Conservation (phyloP, 352 stramenopile genomes). For the Halophytophthora batemanensis region DNA sequence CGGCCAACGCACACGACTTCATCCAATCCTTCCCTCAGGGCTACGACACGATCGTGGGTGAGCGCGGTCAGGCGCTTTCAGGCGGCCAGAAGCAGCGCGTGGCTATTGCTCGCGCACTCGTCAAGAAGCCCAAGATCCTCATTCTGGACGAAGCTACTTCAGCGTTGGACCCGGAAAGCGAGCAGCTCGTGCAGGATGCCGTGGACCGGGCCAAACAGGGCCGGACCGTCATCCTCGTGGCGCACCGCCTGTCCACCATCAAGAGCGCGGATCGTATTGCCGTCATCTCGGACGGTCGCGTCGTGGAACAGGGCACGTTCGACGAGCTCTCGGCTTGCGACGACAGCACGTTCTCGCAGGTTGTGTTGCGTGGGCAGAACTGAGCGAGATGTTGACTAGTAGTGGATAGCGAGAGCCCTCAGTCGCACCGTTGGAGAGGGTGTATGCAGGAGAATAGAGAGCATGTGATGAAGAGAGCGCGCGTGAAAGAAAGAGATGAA, state of each 20-base stretch:
- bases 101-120: slow-evolving; percentile 65
- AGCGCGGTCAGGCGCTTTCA: slow-evolving; percentile 66
- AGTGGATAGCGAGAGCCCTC: neutral
- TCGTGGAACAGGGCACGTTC: slow-evolving; percentile 86
- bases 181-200: slow-evolving; percentile 76
- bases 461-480: neutral
- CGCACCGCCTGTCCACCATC: slow-evolving; percentile 95
- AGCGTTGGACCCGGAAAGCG: slow-evolving; percentile 73
- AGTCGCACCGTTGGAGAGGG: neutral
- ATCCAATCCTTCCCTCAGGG: slow-evolving; percentile 72
- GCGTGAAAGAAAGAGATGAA: neutral
- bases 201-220: slow-evolving; percentile 72
- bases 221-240: slow-evolving; percentile 96
- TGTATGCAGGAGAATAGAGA: neutral
- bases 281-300: slow-evolving; percentile 83
- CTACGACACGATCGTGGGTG: slow-evolving; percentile 77
- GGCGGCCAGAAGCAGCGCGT: slow-evolving; percentile 82
- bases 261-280: slow-evolving; percentile 90
- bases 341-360: slow-evolving; percentile 72
- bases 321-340: slow-evolving; percentile 49
- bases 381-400: slow-evolving; percentile 8
- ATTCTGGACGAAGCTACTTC: slow-evolving; percentile 79
- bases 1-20: slow-evolving; percentile 78
- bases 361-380: slow-evolving; percentile 65
- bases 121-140: slow-evolving; percentile 75